Conservation (phyloP, 495 filamentous ascomycete genomes). For the Penicillium mononematosum region DNA sequence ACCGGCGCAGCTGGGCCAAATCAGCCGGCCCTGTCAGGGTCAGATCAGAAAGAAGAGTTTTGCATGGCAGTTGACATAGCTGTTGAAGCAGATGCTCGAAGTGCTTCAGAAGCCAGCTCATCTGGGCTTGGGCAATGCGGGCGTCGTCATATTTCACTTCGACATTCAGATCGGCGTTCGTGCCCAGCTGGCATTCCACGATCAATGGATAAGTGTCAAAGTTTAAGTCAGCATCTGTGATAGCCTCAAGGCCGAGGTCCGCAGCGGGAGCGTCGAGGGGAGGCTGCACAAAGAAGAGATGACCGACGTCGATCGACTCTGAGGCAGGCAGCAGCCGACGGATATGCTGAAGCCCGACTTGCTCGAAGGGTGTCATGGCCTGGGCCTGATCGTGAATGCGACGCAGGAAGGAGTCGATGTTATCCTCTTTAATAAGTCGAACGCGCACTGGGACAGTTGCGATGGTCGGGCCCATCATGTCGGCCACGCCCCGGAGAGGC, state of each 20-base stretch:
- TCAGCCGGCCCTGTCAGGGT: background rate
- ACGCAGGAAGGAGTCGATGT: constrained; percentile 32
- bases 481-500: constrained; percentile 27
- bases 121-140: background rate
- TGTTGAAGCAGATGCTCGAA: constrained; percentile 8
- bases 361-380: constrained; percentile 52
- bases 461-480: constrained; percentile 40
- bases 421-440: background rate
- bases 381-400: constrained; percentile 45
- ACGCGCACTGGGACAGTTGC: constrained; percentile 27
- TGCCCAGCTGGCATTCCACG: constrained; percentile 5
- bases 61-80: constrained; percentile 3
- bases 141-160: background rate
- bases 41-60: background rate
- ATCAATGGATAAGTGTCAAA: constrained; percentile 7
- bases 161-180: background rate
- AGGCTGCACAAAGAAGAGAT: constrained; percentile 9
- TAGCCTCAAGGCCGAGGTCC: background rate
- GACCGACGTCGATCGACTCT: constrained; percentile 2
- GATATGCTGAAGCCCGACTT: constrained; percentile 59
- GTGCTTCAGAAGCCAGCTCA: constrained; percentile 7
- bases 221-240: background rate
- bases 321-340: constrained; percentile 29
- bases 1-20: background rate
- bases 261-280: background rate